Evolutionary conservation across 2,329 filamentous ascomycete genomes (phyloP).

Genomic region (Colletotrichum ledebouriae): DNA sequence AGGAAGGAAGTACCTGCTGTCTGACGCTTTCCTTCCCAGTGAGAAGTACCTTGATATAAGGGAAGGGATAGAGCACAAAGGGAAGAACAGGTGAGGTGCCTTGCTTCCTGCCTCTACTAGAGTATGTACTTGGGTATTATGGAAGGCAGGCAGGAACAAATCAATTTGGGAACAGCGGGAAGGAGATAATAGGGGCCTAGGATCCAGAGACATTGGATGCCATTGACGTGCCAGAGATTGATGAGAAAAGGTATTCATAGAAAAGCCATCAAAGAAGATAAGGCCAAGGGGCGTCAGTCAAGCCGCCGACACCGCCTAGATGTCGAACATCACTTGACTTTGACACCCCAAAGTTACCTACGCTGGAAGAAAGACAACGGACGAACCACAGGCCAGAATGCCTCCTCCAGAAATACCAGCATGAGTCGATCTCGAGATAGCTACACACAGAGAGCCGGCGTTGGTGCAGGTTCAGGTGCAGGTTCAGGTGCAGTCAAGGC

Average conservation of each 20-base stretch:
- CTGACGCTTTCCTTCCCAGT: neutral
- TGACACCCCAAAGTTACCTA: slow-evolving; percentile 16
- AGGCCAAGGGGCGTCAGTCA: slow-evolving; percentile 8
- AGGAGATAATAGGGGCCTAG: slow-evolving; percentile 1
- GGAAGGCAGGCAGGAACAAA: neutral
- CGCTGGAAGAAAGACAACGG: slow-evolving; percentile 7
- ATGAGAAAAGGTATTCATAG: neutral
- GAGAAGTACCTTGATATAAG: neutral
- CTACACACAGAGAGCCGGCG: neutral
- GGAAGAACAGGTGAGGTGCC: neutral
- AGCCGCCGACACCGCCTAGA: neutral
- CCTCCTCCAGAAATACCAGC: slow-evolving; percentile 7
- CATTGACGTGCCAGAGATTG: neutral
- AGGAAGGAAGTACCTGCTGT: neutral
- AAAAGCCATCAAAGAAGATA: slow-evolving; percentile 16
- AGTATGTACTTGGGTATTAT: no score
- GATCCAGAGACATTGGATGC: slow-evolving; percentile 24
- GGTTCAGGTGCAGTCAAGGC: no score
- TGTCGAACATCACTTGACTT: slow-evolving; percentile 10
- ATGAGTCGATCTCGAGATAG: slow-evolving; percentile 1
- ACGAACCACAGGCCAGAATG: slow-evolving; percentile 16
- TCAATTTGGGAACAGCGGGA: neutral
- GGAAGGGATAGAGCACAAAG: neutral
- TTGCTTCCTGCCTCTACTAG: neutral
- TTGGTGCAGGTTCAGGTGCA: neutral